Percentiles rank a stretch among this genome's conserved stretches.
Conservation (phyloP, 768 basidiomycete genomes). For the Podaxis mareebaensis region DNA sequence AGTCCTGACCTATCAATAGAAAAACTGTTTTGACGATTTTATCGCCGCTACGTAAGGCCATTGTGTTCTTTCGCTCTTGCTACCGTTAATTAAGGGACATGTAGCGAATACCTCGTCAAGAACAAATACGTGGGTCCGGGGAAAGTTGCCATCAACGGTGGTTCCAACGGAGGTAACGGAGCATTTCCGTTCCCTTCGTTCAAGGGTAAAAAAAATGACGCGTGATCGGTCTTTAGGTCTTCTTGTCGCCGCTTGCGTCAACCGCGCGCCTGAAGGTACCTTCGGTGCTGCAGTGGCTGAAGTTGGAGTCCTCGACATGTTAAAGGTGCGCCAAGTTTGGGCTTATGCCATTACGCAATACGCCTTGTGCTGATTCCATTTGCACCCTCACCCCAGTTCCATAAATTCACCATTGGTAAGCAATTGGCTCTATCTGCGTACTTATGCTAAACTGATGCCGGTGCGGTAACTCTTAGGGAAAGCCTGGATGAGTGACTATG, state of each 20-base stretch:
- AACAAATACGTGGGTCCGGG: conserved; percentile 67
- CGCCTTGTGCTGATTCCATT: background rate
- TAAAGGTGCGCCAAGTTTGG: conserved; percentile 51
- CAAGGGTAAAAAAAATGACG: background rate
- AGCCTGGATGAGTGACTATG: conserved; percentile 81
- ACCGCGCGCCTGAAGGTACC: conserved; percentile 72
- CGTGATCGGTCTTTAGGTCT: conserved; percentile 45
- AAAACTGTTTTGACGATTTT: conserved; percentile 82
- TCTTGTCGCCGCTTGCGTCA: conserved; percentile 82
- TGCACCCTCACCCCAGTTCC: conserved; percentile 46
- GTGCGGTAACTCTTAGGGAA: conserved; percentile 42
- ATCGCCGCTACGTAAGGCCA: conserved; percentile 69
- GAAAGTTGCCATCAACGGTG: conserved; percentile 78
- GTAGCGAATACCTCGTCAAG: conserved; percentile 69
- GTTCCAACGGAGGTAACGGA: conserved; percentile 73
- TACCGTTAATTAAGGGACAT: conserved; percentile 11
- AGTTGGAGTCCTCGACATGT: conserved; percentile 79
- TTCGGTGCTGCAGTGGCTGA: conserved; percentile 81
- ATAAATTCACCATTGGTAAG: conserved; percentile 74
- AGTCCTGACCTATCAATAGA: conserved; percentile 33
- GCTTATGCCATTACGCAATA: conserved; percentile 4
- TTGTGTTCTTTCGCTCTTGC: background rate
- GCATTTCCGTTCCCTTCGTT: background rate
- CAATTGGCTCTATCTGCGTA: background rate
- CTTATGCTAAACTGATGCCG: background rate